phyloP scores from a whole-genome alignment of 2,329 filamentous ascomycete species.

The Fusarium nisikadoi region DNA sequence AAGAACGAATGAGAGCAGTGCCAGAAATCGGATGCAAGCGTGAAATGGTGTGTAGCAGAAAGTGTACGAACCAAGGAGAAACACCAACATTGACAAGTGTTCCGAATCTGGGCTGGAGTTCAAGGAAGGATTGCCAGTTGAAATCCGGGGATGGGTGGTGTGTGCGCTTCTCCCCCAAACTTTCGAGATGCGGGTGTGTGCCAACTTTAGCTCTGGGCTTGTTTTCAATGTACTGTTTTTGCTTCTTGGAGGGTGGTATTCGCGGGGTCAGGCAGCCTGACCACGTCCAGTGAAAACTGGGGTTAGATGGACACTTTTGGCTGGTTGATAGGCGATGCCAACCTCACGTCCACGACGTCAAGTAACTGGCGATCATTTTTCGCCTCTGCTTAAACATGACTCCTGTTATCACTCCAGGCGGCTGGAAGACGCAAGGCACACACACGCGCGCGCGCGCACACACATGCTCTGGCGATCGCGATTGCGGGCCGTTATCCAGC shows the following conservation, averaged over 20 bases:
- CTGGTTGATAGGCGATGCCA: constrained; percentile 29
- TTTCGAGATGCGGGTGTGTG: constrained; percentile 23
- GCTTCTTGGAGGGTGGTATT: constrained; percentile 34
- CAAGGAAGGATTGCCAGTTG: background rate
- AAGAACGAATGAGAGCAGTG: constrained; percentile 30
- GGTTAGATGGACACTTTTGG: constrained; percentile 30
- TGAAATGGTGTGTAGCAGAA: constrained; percentile 35
- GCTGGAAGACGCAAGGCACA: constrained; percentile 6
- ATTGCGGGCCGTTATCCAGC: constrained; percentile 23
- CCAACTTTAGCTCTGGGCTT: constrained; percentile 11
- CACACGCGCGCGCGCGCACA: background rate
- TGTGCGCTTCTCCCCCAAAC: constrained; percentile 28
- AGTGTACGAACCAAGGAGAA: constrained; percentile 29
- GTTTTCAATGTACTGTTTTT: constrained; percentile 9
- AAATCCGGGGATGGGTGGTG: constrained; percentile 38
- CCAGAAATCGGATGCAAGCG: constrained; percentile 30
- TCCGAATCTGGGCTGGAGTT: constrained; percentile 21
- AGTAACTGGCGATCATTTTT: constrained; percentile 23
- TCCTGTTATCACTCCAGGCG: constrained; percentile 12
- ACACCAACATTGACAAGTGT: constrained; percentile 14
- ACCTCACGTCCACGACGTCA: constrained; percentile 30
- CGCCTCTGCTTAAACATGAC: background rate
- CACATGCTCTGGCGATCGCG: constrained; percentile 8
- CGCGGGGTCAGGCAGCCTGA: constrained; percentile 19
- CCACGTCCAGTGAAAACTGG: constrained; percentile 27